Percentiles rank a stretch among this genome's conserved stretches.
phyloP scores from a whole-genome alignment of 2,329 filamentous ascomycete species.

The Xylariaceae sp. region DNA sequence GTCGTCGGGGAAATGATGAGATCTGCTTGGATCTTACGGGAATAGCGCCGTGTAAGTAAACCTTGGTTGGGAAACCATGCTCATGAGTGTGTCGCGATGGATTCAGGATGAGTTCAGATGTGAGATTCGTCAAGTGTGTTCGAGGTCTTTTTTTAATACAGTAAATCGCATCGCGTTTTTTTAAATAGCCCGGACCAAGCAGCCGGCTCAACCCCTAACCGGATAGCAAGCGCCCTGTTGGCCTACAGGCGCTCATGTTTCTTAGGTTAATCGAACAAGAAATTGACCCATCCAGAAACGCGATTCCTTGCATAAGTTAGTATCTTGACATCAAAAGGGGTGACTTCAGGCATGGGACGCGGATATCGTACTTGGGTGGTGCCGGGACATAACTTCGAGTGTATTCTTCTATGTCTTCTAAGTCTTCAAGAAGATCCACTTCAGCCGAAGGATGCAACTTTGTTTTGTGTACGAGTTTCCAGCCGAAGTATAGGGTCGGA shows the following conservation, averaged over 20 bases:
- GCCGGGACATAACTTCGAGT: conserved; percentile 52
- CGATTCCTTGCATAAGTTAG: conserved; percentile 19
- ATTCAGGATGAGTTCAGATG: no score
- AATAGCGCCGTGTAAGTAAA: no score
- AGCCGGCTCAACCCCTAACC: background rate
- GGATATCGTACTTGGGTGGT: conserved; percentile 45
- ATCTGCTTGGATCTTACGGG: no score
- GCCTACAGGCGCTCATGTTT: background rate
- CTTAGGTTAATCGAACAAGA: conserved; percentile 20
- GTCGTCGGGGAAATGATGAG: no score
- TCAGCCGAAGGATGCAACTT: conserved; percentile 51
- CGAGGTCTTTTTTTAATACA: no score
- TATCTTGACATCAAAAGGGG: background rate
- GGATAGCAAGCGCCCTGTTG: background rate
- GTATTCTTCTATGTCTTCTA: conserved; percentile 65
- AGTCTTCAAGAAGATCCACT: conserved; percentile 57
- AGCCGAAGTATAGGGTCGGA: conserved; percentile 62
- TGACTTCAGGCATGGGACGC: no score
- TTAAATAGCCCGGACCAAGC: background rate
- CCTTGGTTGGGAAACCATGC: no score
- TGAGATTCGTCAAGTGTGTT: no score
- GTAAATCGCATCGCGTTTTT: background rate
- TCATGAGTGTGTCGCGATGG: no score
- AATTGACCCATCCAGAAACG: conserved; percentile 26
- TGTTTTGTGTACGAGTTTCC: conserved; percentile 66